These are phyloP conservation scores for Penicillium silybi DNA, from an alignment of 495 filamentous ascomycete genomes.

Conservation along the genomic window DNA sequence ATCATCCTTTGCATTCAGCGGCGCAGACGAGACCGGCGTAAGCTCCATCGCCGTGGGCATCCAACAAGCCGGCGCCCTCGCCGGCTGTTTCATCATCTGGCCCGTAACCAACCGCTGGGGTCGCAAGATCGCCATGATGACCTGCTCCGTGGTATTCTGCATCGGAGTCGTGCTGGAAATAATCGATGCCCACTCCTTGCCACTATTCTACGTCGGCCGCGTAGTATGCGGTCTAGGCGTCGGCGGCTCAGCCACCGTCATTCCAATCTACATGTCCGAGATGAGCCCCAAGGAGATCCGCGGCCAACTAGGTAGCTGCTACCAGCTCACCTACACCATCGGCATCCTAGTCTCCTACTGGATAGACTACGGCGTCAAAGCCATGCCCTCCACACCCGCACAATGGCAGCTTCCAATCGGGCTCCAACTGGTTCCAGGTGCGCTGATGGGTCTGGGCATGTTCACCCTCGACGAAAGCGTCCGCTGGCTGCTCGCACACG, in stretches of 20 bases:
- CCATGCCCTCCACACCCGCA: constrained; percentile 47
- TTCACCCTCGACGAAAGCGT: constrained; percentile 46
- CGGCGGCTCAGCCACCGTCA: constrained; percentile 52
- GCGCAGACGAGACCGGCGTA: constrained; percentile 33
- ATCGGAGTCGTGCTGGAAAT: constrained; percentile 44
- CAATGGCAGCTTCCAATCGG: constrained; percentile 56
- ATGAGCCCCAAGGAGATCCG: constrained; percentile 54
- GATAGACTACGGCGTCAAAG: constrained; percentile 53
- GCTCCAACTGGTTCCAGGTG: constrained; percentile 48
- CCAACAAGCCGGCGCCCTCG: constrained; percentile 45
- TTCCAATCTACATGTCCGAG: constrained; percentile 56
- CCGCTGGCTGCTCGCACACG: constrained; percentile 48
- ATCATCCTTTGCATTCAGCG: constrained; percentile 35
- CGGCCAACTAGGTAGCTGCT: constrained; percentile 49
- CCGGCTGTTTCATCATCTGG: constrained; percentile 49
- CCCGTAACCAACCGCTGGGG: constrained; percentile 44
- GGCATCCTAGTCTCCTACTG: constrained; percentile 52
- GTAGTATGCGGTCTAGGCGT: constrained; percentile 55
- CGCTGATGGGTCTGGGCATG: constrained; percentile 49
- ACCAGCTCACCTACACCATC: constrained; percentile 51
- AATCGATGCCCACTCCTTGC: constrained; percentile 38
- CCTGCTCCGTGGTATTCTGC: constrained; percentile 44
- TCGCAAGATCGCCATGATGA: constrained; percentile 40
- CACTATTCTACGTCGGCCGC: constrained; percentile 43
- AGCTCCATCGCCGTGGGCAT: constrained; percentile 45